These are phyloP conservation scores for Tricholoma flavovirens DNA, from an alignment of 768 basidiomycete genomes.

Conservation along the genomic window DNA sequence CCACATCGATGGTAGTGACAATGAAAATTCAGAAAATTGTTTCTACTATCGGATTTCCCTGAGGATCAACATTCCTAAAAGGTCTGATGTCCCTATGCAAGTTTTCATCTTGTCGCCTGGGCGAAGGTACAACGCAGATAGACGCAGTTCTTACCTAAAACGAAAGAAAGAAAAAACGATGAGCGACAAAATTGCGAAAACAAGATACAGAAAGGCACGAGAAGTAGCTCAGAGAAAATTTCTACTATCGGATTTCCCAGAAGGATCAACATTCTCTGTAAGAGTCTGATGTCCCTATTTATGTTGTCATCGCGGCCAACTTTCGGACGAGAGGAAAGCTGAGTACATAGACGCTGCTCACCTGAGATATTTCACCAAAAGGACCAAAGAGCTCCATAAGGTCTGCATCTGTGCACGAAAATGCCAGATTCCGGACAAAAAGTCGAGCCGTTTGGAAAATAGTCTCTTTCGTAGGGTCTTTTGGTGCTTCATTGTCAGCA, in stretches of 20 bases:
- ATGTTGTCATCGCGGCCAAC: conserved; percentile 36
- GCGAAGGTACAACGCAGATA: not conserved
- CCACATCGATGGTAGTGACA: conserved; percentile 10
- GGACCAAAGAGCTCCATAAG: conserved; percentile 56
- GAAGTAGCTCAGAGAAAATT: conserved; percentile 31
- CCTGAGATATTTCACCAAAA: conserved; percentile 76
- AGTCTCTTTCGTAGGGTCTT: conserved; percentile 40
- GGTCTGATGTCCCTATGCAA: conserved; percentile 65
- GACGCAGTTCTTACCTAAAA: not conserved
- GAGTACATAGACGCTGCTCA: conserved; percentile 28
- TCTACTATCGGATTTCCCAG: conserved; percentile 34
- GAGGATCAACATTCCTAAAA: conserved; percentile 53
- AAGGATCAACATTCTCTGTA: conserved; percentile 27
- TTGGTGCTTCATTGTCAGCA: conserved; percentile 16
- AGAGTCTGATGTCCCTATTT: conserved; percentile 53
- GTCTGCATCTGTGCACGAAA: conserved; percentile 72
- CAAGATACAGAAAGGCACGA: not conserved
- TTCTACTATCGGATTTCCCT: conserved; percentile 65
- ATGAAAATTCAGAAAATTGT: conserved; percentile 29
- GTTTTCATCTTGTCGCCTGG: conserved; percentile 33
- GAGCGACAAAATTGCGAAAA: conserved; percentile 9
- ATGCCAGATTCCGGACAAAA: conserved; percentile 94
- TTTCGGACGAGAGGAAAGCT: conserved; percentile 6
- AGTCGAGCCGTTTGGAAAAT: conserved; percentile 74
- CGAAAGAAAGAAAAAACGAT: conserved; percentile 2